Base-by-base conservation (phyloP, 106 monocot genomes). In the Narthecium ossifragum region DNA sequence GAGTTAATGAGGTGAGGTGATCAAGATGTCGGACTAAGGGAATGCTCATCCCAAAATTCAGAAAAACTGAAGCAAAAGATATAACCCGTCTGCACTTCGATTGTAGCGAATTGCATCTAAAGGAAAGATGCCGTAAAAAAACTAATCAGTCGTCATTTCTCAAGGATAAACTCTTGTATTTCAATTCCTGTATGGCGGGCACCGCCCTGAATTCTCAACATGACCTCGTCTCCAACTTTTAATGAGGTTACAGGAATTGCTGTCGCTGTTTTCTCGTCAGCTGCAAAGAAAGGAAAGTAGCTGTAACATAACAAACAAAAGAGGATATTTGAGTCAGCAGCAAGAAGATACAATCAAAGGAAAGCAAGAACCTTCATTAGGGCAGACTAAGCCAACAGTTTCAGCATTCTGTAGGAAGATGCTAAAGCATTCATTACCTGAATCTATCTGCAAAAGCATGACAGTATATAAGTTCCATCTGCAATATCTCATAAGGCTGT, bases 341-440 rank as follows among this genome's bases (percentile, higher is more conserved):
- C 1, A 27, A n/a, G n/a, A 4, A 21, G 54, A 51, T 39, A n/a
- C 0, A 46, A 2, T 43, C 4, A 51, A 45, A 22, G 8, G n/a
- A 55, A 15, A 18, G 15, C 11, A 61, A 5, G 32, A 38, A 84
- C 83, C 74, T 67, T 64, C 67, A 39, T 10, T 9, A 34, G 74
- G 78, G 17, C 75, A 70, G 26, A 84, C 65, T 38, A 78, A 60
- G 26, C 78, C 78, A 25, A 84, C 83, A n/a, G 83, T 84, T 59
- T 84, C 83, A 53, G 78, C 78, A 64, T 84, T 84, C 25, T 78
- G 83, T 29, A 84, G 71, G 65, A 84, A 78, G 57, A 84, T 84
- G 49, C 39, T 84, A 27, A 71, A 75, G 0, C 48, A 63, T 28
- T 84, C 75, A 23, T 71, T 22, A 31, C 69, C 53, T 9, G 24